These are phyloP conservation scores for Colletotrichum sp. DNA, from an alignment of 2,329 filamentous ascomycete genomes.

Conservation along the genomic window DNA sequence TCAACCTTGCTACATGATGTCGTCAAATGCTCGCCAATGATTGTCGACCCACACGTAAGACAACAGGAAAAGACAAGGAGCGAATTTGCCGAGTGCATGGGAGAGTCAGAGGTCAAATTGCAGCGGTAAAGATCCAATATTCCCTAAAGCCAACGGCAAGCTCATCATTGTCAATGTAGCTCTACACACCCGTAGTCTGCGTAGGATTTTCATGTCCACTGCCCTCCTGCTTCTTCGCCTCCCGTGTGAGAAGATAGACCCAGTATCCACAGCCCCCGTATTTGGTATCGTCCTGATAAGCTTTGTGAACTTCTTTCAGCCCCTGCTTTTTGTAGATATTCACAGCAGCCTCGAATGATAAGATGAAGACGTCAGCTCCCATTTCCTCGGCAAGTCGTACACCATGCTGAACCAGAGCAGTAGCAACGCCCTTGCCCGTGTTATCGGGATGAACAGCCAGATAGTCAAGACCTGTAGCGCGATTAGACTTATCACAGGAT, in stretches of 20 bases:
- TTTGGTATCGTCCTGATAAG: slow-evolving; percentile 29
- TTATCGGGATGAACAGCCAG: slow-evolving; percentile 33
- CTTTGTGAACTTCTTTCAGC: slow-evolving; percentile 25
- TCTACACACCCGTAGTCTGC: not conserved
- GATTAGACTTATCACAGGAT: not conserved
- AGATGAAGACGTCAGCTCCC: slow-evolving; percentile 28
- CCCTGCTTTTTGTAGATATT: slow-evolving; percentile 28
- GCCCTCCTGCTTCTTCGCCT: not conserved
- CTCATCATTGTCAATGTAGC: not conserved
- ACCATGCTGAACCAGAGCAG: slow-evolving; percentile 27
- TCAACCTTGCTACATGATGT: not conserved
- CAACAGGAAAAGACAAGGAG: not conserved
- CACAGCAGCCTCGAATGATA: slow-evolving; percentile 25
- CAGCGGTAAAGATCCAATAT: not conserved
- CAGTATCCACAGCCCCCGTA: not conserved
- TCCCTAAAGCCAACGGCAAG: not conserved
- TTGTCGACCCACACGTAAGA: not conserved
- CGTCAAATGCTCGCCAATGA: not conserved
- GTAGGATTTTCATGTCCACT: not conserved
- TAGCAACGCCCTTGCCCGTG: slow-evolving; percentile 30
- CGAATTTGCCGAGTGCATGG: not conserved
- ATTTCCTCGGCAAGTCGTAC: slow-evolving; percentile 27
- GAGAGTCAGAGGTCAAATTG: not conserved
- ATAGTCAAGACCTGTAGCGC: slow-evolving; percentile 27
- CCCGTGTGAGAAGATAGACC: not conserved